Conservation (phyloP, 371 early-diverging fungal species). For the Parasitella parasitica region DNA sequence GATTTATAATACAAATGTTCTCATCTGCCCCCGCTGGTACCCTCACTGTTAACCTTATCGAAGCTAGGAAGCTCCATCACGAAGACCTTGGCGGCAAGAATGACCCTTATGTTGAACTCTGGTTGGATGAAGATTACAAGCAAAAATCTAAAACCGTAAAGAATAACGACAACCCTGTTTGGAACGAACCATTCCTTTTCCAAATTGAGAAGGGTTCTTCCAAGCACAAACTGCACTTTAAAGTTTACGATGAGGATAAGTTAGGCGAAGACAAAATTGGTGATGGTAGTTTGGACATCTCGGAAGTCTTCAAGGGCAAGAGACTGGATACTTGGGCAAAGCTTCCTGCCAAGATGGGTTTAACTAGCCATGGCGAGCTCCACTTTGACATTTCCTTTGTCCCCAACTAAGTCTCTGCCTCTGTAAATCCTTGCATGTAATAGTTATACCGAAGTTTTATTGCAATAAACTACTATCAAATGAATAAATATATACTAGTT, state of each 20-base stretch:
- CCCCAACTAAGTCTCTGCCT: conserved; percentile 6
- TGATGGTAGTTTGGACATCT: conserved; percentile 29
- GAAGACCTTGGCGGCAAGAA: conserved; percentile 37
- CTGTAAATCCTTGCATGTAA: no score
- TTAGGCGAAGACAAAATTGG: conserved; percentile 16
- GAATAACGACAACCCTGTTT: conserved; percentile 40
- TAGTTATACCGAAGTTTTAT: background rate
- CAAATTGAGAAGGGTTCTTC: conserved; percentile 28
- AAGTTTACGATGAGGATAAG: conserved; percentile 33
- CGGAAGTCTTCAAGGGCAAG: conserved; percentile 21
- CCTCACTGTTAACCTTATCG: conserved; percentile 37
- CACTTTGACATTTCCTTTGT: conserved; percentile 28
- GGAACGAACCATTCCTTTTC: conserved; percentile 45
- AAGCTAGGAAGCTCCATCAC: conserved; percentile 37
- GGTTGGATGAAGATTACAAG: conserved; percentile 42
- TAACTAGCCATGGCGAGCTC: conserved; percentile 40
- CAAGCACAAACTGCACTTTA: conserved; percentile 32
- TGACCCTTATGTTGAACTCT: conserved; percentile 41
- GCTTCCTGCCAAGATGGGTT: conserved; percentile 36
- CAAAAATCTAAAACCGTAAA: conserved; percentile 29
- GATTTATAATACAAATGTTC: conserved; percentile 10
- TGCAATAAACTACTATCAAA: background rate
- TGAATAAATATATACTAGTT: background rate
- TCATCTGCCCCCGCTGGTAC: conserved; percentile 30
- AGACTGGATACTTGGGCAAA: conserved; percentile 34